These are phyloP conservation scores for Ophidiomyces ophidiicola DNA, from an alignment of 2,329 filamentous ascomycete species.

Conservation along the genomic window DNA sequence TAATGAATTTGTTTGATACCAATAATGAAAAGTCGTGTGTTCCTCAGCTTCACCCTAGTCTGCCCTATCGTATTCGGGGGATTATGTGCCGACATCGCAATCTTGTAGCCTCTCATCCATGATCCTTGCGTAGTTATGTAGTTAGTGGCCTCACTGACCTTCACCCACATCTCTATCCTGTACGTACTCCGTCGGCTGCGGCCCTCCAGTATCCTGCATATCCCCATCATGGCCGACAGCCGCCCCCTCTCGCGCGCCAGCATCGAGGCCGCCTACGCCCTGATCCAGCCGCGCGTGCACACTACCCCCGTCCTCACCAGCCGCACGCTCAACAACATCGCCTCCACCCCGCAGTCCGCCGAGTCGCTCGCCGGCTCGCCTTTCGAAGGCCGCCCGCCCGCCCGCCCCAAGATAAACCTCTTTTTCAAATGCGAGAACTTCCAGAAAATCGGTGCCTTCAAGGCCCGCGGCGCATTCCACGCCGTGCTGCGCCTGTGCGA, in stretches of 20 bases:
- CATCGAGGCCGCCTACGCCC: slow-evolving; percentile 56
- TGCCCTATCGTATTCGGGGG: background rate
- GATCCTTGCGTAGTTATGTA: background rate
- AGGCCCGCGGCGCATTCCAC: slow-evolving; percentile 81
- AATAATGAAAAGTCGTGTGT: background rate
- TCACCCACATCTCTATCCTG: background rate
- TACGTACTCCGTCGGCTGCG: no score
- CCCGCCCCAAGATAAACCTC: slow-evolving; percentile 55
- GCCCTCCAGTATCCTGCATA: background rate
- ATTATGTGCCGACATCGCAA: no score
- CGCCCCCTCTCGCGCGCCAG: slow-evolving; percentile 60
- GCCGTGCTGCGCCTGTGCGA: slow-evolving; percentile 58
- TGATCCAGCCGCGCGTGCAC: slow-evolving; percentile 68
- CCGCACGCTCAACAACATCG: slow-evolving; percentile 58
- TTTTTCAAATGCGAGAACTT: slow-evolving; percentile 96
- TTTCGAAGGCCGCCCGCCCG: slow-evolving; percentile 46
- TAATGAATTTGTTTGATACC: slow-evolving; percentile 4
- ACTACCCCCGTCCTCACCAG: slow-evolving; percentile 73
- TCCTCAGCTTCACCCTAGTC: background rate
- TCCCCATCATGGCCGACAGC: slow-evolving; percentile 35
- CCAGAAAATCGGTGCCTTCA: slow-evolving; percentile 85
- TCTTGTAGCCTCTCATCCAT: no score
- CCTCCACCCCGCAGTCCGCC: slow-evolving; percentile 54
- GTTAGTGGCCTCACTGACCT: background rate
- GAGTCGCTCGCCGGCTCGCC: slow-evolving; percentile 45